Evolutionary conservation across 192 early-diverging fungal species (phyloP), one percentile per base, ranked within the genome.

Genomic region (Entomortierella lignicola): DNA sequence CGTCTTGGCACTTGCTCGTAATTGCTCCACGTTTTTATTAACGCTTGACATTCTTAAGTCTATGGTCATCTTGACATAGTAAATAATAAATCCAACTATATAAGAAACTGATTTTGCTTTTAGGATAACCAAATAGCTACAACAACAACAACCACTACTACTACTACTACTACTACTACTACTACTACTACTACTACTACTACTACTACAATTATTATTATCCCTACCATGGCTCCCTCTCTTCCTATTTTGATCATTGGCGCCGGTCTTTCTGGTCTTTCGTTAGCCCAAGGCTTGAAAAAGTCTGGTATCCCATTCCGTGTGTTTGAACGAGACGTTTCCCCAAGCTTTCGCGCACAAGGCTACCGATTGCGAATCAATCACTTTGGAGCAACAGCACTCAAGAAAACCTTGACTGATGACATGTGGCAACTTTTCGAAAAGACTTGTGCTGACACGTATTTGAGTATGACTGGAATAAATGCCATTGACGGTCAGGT

Each of bases 321-420:
- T 15, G 56, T 81, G 17, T 81, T 57, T 51, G 79, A 72, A n/a
- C 79, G 79, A 47, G 79, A 81, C 53, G n/a, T n/a, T 20, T 73
- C 71, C 43, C 31, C 58, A 10, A 43, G 43, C 18, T 61, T 62
- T 51, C 70, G 79, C 30, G 37, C 64, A 13, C 79, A 81, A 66
- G 77, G 77, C 8, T 81, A 81, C 44, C 70, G 77, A 54, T 4
- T 81, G 30, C 53, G 64, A 25, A 57, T 66, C 64, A 66, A 66
- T 25, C 54, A 4, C 26, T 47, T n/a, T 47, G 64, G 64, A 0
- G 64, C 39, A 8, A 29, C 55, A 32, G 64, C 64, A 12, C 64
- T 66, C 64, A 66, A 66, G 55, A 42, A 57, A 42, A 56, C 41
- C 37, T 32, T 66, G 7, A 29, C 21, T 27, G 55, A 66, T 8